These are phyloP conservation scores for Penicillium sp. DNA, from an alignment of 2,329 filamentous ascomycete species.

Conservation along the genomic window DNA sequence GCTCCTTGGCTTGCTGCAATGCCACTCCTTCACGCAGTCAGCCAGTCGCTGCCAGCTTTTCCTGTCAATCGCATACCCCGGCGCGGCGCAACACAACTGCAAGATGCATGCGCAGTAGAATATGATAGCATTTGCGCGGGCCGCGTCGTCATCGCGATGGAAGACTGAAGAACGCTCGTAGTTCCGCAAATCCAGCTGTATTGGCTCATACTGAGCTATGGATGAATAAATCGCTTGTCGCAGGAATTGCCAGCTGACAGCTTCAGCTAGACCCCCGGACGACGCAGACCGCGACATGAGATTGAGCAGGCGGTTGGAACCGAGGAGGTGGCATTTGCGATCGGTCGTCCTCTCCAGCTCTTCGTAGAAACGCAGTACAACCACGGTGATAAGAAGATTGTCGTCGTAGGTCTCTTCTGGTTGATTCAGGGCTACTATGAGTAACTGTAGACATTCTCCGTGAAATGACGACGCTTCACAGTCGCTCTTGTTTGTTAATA, in stretches of 20 bases:
- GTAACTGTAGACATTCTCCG: conserved; percentile 49
- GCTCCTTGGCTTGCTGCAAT: conserved; percentile 30
- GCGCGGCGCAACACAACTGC: conserved; percentile 27
- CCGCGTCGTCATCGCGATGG: conserved; percentile 37
- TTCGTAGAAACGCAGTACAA: conserved; percentile 53
- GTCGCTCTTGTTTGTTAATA: conserved; percentile 41
- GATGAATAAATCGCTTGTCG: conserved; percentile 46
- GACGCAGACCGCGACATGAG: conserved; percentile 42
- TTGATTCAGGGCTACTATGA: conserved; percentile 50
- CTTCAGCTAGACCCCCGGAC: conserved; percentile 43
- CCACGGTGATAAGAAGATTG: conserved; percentile 51
- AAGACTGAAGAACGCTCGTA: conserved; percentile 43
- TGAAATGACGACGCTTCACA: conserved; percentile 49
- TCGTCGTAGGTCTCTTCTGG: conserved; percentile 48
- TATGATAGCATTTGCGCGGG: conserved; percentile 42
- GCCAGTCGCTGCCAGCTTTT: conserved; percentile 28
- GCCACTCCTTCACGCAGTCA: conserved; percentile 33
- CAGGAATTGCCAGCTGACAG: conserved; percentile 45
- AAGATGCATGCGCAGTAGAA: conserved; percentile 43
- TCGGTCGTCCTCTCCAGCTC: conserved; percentile 40
- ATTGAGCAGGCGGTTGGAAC: conserved; percentile 41
- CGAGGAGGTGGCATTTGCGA: conserved; percentile 39
- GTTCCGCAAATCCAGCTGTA: conserved; percentile 40
- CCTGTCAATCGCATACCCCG: conserved; percentile 22
- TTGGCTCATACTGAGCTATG: conserved; percentile 37